Base-by-base conservation (phyloP, 176 grass and related monocot species). In the Paspalum vaginatum region DNA sequence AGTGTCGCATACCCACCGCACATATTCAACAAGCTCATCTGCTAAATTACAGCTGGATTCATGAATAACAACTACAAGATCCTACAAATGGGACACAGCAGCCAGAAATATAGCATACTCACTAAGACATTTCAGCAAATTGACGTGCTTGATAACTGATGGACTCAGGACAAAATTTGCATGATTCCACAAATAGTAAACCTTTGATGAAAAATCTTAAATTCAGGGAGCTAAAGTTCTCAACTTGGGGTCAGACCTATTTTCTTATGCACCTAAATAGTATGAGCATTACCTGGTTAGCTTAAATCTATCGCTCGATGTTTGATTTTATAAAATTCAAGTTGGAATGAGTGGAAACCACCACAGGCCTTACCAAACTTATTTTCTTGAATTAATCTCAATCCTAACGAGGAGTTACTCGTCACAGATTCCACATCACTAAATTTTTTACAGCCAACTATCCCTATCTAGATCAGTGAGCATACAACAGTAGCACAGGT, bases 401-500 rank as follows among this genome's bases (percentile, higher is more conserved):
- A 14, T 61, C 32, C 32, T 26, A 11, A 69, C 10, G 2, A n/a
- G n/a, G 11, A 62, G 5, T 61, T 4, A n/a, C 11, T 44, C n/a
- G 7, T 11, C 20, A 2, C 18, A 20, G 5, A 24, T 73, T 32
- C 44, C 66, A 39, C 18, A 21, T 5, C n/a, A 9, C 11, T 9
- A 42, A 61, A 7, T 45, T 46, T 20, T 17, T 17, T 5, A 5
- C 52, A 68, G 47, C 26, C 5, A 47, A 67, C 0, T 12, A 12
- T 82, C 27, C 18, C 9, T 44, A 54, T 44, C 52, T 11, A 62
- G 1, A 44, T 20, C 8, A 47, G 8, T 41, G 25, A 8, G 46
- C 68, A 84, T 45, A 65, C 38, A 44, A 44, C 14, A 15, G 9
- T 70, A 41, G 53, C 50, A 69, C 15, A 51, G 50, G 51, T 66